These are phyloP conservation scores for Aquilaria malaccensis DNA, from an alignment of 345 rosid species.

Conservation along the genomic window DNA sequence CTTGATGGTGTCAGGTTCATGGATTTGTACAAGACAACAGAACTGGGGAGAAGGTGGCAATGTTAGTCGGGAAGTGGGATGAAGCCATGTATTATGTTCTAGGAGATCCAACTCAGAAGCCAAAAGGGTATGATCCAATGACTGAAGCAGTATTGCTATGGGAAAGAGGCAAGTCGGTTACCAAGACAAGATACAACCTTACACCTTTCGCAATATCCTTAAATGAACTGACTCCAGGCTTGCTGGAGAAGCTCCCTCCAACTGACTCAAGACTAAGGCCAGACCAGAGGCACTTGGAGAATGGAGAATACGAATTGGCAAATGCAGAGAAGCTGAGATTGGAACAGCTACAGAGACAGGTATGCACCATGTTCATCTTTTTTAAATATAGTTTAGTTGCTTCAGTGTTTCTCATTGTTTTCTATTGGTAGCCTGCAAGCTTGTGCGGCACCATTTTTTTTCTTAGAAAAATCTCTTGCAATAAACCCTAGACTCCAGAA, in stretches of 20 bases:
- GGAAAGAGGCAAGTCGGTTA: conserved; percentile 69
- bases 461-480: no score
- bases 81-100: conserved; percentile 92
- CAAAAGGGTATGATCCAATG: conserved; percentile 97
- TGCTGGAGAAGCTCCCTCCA: conserved; percentile 75
- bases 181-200: conserved; percentile 93
- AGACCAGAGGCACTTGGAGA: conserved; percentile 87
- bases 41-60: conserved; percentile 95
- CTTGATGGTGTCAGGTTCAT: conserved; percentile 54
- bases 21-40: conserved; percentile 95
- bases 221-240: conserved; percentile 77
- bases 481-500: no score
- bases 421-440: no score
- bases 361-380: conserved; percentile 15
- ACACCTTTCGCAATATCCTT: conserved; percentile 88
- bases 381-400: no score
- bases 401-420: no score
- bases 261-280: conserved; percentile 98
- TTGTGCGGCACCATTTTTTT: no score
- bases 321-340: conserved; percentile 93
- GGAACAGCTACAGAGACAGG: conserved; percentile 98
- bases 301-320: conserved; percentile 92
- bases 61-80: conserved; percentile 98
- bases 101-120: conserved; percentile 86
- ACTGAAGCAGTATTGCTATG: conserved; percentile 88